Evolutionary conservation across 78 protist genomes (phyloP).

Genomic region (Fonticula alba): DNA sequence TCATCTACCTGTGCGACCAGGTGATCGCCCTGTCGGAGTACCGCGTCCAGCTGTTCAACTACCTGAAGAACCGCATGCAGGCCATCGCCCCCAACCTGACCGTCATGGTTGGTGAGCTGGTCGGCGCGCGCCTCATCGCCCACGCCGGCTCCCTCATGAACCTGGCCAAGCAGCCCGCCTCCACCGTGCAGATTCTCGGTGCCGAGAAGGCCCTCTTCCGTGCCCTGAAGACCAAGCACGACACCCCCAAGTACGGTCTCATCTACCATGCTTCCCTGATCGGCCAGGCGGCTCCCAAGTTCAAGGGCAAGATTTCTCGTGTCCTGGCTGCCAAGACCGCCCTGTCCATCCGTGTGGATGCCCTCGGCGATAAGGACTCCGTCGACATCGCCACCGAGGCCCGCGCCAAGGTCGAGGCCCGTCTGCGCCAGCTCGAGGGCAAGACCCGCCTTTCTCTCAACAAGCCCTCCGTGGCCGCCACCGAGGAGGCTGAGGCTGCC

Average conservation of each 20-base stretch:
- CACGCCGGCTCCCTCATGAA: constrained; percentile 86
- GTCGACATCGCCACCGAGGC: constrained; percentile 62
- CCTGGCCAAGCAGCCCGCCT: constrained; percentile 97
- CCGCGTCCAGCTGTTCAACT: constrained; percentile 46
- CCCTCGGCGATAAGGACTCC: constrained; percentile 54
- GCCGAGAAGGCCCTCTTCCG: constrained; percentile 99
- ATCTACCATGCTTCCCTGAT: constrained; percentile 83
- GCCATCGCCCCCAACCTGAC: constrained; percentile 91
- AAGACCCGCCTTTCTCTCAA: no score
- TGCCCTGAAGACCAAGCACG: constrained; percentile 73
- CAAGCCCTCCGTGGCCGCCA: no score
- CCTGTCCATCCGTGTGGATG: constrained; percentile 88
- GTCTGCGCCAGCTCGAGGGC: constrained; percentile 54
- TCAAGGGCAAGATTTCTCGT: constrained; percentile 93
- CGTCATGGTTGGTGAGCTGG: constrained; percentile 86
- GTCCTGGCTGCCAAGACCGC: constrained; percentile 90
- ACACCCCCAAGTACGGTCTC: constrained; percentile 97
- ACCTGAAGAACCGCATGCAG: constrained; percentile 73
- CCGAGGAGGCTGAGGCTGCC: no score
- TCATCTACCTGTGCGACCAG: constrained; percentile 58
- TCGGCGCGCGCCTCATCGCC: constrained; percentile 70
- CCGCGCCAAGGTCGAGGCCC: constrained; percentile 59
- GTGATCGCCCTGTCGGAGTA: constrained; percentile 70
- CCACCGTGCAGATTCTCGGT: constrained; percentile 99
- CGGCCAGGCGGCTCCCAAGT: constrained; percentile 54